Evolutionary conservation across 345 rosid species (phyloP).

Genomic region (Populus deltoides): DNA sequence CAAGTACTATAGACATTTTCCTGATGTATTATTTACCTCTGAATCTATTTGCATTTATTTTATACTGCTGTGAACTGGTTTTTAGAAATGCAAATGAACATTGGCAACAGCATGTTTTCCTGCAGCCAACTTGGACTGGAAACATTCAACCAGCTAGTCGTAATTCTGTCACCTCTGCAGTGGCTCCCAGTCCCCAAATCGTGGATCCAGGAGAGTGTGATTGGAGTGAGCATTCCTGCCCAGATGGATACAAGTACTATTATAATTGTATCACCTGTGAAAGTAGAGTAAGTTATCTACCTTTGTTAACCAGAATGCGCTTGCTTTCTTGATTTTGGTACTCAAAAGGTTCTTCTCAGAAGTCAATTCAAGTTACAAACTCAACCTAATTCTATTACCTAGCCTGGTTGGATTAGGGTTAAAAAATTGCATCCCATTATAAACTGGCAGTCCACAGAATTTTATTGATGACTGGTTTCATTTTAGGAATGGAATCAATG

Average conservation of each 20-base stretch:
- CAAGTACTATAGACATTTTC: neutral
- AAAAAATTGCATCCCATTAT: too few species aligned
- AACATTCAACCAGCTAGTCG: slow-evolving; percentile 30
- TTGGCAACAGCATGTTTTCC: slow-evolving; percentile 9
- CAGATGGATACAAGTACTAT: slow-evolving; percentile 81
- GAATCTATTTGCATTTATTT: neutral
- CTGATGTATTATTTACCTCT: neutral
- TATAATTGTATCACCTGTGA: slow-evolving; percentile 66
- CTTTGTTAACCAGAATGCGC: neutral
- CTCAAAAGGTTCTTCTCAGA: too few species aligned
- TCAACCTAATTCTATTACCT: too few species aligned
- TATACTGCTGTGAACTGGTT: neutral
- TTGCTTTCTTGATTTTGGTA: too few species aligned
- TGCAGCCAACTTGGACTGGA: slow-evolving; percentile 30
- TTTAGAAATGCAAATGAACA: neutral
- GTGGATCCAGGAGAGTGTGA: slow-evolving; percentile 57
- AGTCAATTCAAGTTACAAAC: too few species aligned
- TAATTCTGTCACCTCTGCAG: slow-evolving; percentile 24
- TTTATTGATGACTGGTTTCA: too few species aligned
- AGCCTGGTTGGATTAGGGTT: too few species aligned
- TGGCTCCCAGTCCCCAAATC: slow-evolving; percentile 35
- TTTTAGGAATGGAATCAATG: too few species aligned
- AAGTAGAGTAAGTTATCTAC: slow-evolving; percentile 59
- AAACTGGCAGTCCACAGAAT: too few species aligned
- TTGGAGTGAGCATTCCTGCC: slow-evolving; percentile 90